Percentiles rank a stretch among this genome's conserved stretches.
phyloP scores from a whole-genome alignment of 495 filamentous ascomycete genomes.

The Penicillium psychrofluorescens region DNA sequence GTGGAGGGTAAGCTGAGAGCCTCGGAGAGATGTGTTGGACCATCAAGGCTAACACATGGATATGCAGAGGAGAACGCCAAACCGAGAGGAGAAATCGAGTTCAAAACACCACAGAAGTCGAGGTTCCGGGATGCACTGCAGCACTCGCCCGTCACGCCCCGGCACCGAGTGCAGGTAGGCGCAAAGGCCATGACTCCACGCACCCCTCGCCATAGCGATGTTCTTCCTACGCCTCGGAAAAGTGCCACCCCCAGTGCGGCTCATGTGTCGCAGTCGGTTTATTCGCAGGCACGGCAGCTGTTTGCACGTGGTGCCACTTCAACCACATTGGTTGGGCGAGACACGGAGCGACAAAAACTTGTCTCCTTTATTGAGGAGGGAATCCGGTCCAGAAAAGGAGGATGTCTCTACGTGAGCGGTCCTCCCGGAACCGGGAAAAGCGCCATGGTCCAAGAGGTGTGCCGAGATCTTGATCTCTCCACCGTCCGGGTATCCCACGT shows the following conservation, averaged over 20 bases:
- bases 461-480: constrained; percentile 43
- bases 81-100: constrained; percentile 14
- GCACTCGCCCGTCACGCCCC: constrained; percentile 58
- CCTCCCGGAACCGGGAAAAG: constrained; percentile 97
- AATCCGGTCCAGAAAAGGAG: constrained; percentile 51
- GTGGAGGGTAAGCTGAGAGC: constrained; percentile 22
- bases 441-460: constrained; percentile 78
- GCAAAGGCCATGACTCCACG: constrained; percentile 62
- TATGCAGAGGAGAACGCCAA: constrained; percentile 23
- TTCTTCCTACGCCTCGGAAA: constrained; percentile 46
- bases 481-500: constrained; percentile 64
- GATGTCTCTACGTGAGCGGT: constrained; percentile 93
- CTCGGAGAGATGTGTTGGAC: background rate
- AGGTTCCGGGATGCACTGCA: constrained; percentile 60
- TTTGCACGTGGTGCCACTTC: constrained; percentile 76
- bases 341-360: constrained; percentile 68
- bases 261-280: constrained; percentile 51
- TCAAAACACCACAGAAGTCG: constrained; percentile 55
- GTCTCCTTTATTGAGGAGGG: constrained; percentile 60
- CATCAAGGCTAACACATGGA: background rate
- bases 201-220: constrained; percentile 32
- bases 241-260: constrained; percentile 49
- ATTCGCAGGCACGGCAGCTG: constrained; percentile 77
- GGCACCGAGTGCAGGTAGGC: constrained; percentile 57
- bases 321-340: constrained; percentile 72